Conservation (phyloP, 495 filamentous ascomycete species). For the Evansstolkia leycettana region DNA sequence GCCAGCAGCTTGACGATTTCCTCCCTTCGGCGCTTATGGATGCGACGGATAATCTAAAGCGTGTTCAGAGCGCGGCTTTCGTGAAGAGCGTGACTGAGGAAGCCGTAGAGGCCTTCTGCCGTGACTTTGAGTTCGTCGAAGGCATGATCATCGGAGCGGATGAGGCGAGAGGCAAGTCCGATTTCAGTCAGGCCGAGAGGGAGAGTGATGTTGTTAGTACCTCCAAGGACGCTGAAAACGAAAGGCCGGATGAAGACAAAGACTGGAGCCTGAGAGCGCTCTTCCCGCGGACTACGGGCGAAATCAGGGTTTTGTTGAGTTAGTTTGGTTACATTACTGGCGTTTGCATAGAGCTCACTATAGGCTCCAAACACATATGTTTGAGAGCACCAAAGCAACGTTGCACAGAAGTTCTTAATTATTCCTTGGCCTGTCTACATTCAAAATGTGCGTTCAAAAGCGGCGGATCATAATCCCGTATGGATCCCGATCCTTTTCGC, state of each 20-base stretch:
- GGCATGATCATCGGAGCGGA: conserved; percentile 48
- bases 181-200: conserved; percentile 10
- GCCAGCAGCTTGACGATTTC: conserved; percentile 79
- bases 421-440: too few relatives aligned
- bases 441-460: too few relatives aligned
- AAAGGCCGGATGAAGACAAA: conserved; percentile 22
- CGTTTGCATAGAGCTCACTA: neutral
- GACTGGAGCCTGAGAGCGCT: conserved; percentile 46
- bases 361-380: too few relatives aligned
- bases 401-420: too few relatives aligned
- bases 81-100: conserved; percentile 67
- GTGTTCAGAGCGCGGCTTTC: conserved; percentile 53
- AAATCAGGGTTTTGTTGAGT: conserved; percentile 70
- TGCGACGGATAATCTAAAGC: conserved; percentile 65
- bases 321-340: conserved; percentile 5
- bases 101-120: conserved; percentile 76
- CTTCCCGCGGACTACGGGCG: conserved; percentile 74
- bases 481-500: conserved; percentile 68
- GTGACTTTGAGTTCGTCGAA: conserved; percentile 85
- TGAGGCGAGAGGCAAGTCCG: conserved; percentile 31
- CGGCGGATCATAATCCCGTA: conserved; percentile 48
- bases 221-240: conserved; percentile 18
- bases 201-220: conserved; percentile 15
- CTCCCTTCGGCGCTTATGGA: conserved; percentile 89
- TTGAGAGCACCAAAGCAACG: too few relatives aligned